Conservation (phyloP, 805 yeast species). For the Zygotorulaspora florentina region DNA sequence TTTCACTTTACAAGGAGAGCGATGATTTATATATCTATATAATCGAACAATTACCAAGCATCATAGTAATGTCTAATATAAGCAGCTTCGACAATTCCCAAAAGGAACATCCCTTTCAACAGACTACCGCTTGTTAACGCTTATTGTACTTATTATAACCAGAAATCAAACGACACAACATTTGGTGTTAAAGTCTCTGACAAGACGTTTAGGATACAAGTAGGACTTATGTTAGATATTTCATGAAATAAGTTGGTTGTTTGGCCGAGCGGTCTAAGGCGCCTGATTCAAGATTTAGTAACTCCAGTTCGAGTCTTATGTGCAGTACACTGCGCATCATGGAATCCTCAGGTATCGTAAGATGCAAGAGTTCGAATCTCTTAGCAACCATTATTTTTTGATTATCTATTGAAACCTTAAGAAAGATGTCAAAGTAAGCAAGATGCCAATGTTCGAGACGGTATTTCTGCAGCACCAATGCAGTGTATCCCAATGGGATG, state of each 20-base stretch:
- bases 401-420: not conserved
- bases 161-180: too few relatives aligned
- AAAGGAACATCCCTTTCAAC: too few relatives aligned
- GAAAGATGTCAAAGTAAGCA: not conserved
- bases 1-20: too few relatives aligned
- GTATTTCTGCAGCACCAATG: slow-evolving; percentile 4
- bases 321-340: slow-evolving; percentile 8
- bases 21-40: too few relatives aligned
- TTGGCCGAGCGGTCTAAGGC: slow-evolving; percentile 28
- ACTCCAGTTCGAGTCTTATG: slow-evolving; percentile 13
- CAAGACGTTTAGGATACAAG: too few relatives aligned
- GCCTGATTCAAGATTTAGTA: slow-evolving; percentile 19
- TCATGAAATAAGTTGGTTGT: slow-evolving; percentile 14
- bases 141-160: too few relatives aligned
- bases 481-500: slow-evolving; percentile 8
- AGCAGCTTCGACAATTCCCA: too few relatives aligned
- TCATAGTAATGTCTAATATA: too few relatives aligned
- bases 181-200: too few relatives aligned
- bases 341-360: slow-evolving; percentile 24
- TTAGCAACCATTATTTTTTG: slow-evolving; percentile 20
- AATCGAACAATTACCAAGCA: too few relatives aligned
- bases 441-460: slow-evolving; percentile 3
- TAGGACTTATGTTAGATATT: not conserved
- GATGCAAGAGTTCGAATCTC: slow-evolving; percentile 28
- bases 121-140: too few relatives aligned